Base-by-base conservation (phyloP, 805 yeast species). In the Dipodascus albidus region DNA sequence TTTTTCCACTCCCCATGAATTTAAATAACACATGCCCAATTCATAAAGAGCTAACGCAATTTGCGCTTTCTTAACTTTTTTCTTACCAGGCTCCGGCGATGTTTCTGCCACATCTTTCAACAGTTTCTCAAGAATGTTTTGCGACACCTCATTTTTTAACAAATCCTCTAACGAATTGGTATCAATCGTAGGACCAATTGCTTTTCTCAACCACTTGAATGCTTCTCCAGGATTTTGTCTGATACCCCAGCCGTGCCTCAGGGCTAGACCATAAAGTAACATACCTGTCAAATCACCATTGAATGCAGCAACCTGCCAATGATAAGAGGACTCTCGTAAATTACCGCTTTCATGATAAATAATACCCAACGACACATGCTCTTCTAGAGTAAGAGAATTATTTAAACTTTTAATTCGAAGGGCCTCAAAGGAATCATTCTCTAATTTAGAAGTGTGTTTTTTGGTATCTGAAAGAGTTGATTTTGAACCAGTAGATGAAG, bases 171-270 rank as follows among this genome's bases (percentile, higher is more conserved):
- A 27, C 8, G 42, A 50, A 15, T 41, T 44, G 20, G 51, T 48
- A 23, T 50, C 54, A n/a, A 59, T n/a, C 14, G 63, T 52, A 38
- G 49, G 33, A 35, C 55, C 61, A 56, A 60, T 76, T 0, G 82
- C 84, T 55, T 72, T 73, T 57, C 77, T 74, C 2, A 86, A 70
- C 85, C 87, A 84, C 52, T 71, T 66, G 49, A 82, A 70, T 2
- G 88, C 77, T 50, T 74, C 76, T 19, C 67, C 60, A 44, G 77
- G 75, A 61, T 82, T 82, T 52, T 72, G 74, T 19, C 77, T 71
- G 9, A 82, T 79, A 0, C 93, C 93, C 64, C 80, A 82, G 0
- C 91, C 93, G 54, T 76, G 70, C 50, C 84, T 69, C 22, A 86
- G 66, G 0, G 89, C 83, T 58, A 83, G 64, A 0, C 87, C 87